These are phyloP conservation scores for Quercus phellos DNA, from an alignment of 331 rosid genomes.

Conservation along the genomic window DNA sequence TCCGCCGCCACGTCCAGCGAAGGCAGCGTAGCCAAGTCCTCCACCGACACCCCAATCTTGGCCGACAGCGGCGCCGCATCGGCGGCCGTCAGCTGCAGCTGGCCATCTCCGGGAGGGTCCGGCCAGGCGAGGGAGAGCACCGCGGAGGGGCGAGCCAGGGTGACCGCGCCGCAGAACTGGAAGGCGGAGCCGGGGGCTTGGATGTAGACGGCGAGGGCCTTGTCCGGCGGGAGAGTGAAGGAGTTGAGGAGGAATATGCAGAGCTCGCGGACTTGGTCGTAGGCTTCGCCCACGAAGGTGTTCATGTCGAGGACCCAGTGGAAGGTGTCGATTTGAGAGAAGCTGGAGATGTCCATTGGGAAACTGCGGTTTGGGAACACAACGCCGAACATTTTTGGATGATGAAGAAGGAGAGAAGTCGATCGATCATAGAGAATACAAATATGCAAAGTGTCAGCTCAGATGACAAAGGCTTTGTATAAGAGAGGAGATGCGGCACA, in stretches of 20 bases:
- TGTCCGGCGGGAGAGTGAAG: conserved; percentile 88
- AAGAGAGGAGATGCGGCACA: neutral
- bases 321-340: conserved; percentile 84
- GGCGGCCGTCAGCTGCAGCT: conserved; percentile 56
- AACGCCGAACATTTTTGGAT: conserved; percentile 65
- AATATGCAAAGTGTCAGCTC: too few species aligned
- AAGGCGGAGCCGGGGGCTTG: conserved; percentile 88
- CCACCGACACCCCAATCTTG: conserved; percentile 90
- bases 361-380: conserved; percentile 92
- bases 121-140: conserved; percentile 78
- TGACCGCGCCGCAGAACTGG: conserved; percentile 78
- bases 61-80: conserved; percentile 67
- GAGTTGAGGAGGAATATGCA: conserved; percentile 79
- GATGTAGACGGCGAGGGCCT: conserved; percentile 88
- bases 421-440: neutral
- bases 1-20: conserved; percentile 76
- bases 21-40: conserved; percentile 70
- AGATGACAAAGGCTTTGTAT: neutral
- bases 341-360: conserved; percentile 86
- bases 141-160: conserved; percentile 78
- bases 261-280: conserved; percentile 71
- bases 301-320: conserved; percentile 98
- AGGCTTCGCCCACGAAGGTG: conserved; percentile 77
- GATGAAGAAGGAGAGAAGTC: too few species aligned
- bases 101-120: conserved; percentile 40